These are phyloP conservation scores for Tirmania nivea DNA, from an alignment of 495 filamentous ascomycete genomes.

Conservation along the genomic window DNA sequence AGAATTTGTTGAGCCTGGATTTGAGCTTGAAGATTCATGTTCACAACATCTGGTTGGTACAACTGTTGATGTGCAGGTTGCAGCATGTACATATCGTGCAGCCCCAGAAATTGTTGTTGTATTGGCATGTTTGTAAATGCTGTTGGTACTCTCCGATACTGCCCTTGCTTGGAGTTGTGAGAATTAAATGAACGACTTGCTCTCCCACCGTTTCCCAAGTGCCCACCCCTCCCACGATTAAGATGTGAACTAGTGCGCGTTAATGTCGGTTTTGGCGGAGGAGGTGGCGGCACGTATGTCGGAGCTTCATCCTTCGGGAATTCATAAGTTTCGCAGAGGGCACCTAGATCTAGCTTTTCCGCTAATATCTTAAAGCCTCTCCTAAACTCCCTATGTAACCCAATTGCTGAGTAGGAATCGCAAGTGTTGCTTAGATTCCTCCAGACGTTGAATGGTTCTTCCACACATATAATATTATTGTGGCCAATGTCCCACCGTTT, in stretches of 20 bases:
- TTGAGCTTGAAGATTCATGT: slow-evolving; percentile 18
- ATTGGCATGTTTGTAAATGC: neutral
- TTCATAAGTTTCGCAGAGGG: slow-evolving; percentile 64
- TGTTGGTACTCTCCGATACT: neutral
- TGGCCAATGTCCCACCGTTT: slow-evolving; percentile 66
- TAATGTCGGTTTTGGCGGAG: slow-evolving; percentile 37
- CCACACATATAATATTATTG: slow-evolving; percentile 67
- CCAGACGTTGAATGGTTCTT: slow-evolving; percentile 85
- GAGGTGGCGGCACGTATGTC: slow-evolving; percentile 45
- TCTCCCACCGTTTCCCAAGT: slow-evolving; percentile 21
- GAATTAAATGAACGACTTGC: slow-evolving; percentile 1
- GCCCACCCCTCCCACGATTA: slow-evolving; percentile 26
- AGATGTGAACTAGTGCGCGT: slow-evolving; percentile 29
- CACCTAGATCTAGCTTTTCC: slow-evolving; percentile 43
- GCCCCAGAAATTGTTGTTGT: slow-evolving; percentile 12
- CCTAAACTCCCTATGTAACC: slow-evolving; percentile 72
- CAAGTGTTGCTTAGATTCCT: slow-evolving; percentile 95
- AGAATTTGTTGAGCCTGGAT: slow-evolving; percentile 30
- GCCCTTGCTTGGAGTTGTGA: neutral
- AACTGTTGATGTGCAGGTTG: slow-evolving; percentile 14
- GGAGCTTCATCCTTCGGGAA: slow-evolving; percentile 62
- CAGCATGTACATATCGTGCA: slow-evolving; percentile 22
- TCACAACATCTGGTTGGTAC: slow-evolving; percentile 1
- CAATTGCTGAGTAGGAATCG: slow-evolving; percentile 77
- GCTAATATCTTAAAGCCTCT: slow-evolving; percentile 64